phyloP scores from a whole-genome alignment of 1,284 basidiomycete genomes.

The Pholiota adiposa region DNA sequence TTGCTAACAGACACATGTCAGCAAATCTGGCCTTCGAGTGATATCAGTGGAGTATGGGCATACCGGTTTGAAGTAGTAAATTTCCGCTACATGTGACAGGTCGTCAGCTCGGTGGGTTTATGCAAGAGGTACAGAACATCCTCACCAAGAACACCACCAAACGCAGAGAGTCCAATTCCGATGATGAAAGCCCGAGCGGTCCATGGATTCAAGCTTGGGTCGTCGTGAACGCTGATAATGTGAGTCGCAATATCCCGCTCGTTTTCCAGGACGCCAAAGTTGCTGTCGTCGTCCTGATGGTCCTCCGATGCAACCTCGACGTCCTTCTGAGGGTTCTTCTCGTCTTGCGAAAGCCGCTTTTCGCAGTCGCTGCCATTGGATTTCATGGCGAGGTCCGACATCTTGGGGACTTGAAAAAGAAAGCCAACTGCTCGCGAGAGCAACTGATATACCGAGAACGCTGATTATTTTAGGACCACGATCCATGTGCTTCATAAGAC shows the following conservation, averaged over 20 bases:
- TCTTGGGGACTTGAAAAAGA: not conserved
- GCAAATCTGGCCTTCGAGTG: not conserved
- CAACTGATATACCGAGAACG: not conserved
- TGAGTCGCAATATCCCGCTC: slow-evolving; percentile 55
- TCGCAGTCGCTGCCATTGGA: slow-evolving; percentile 19
- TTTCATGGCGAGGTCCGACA: slow-evolving; percentile 12
- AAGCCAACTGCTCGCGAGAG: not conserved
- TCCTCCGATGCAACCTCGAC: slow-evolving; percentile 36
- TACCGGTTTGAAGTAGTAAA: slow-evolving; percentile 69
- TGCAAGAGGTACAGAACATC: slow-evolving; percentile 21
- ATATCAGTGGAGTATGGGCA: not conserved
- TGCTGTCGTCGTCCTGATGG: slow-evolving; percentile 22
- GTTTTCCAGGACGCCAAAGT: slow-evolving; percentile 40
- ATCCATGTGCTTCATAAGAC: slow-evolving; percentile 16
- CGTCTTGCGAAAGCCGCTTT: slow-evolving; percentile 26
- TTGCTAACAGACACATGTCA: slow-evolving; percentile 36
- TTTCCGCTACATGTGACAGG: slow-evolving; percentile 41
- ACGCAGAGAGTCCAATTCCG: slow-evolving; percentile 63
- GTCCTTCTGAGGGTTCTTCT: slow-evolving; percentile 33
- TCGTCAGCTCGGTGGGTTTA: not conserved
- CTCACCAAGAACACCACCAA: slow-evolving; percentile 56
- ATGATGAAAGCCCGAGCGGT: slow-evolving; percentile 63
- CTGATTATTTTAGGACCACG: slow-evolving; percentile 2
- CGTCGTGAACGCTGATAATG: slow-evolving; percentile 58
- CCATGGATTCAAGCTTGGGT: slow-evolving; percentile 58